Evolutionary conservation across 768 basidiomycete genomes (phyloP), one percentile per base, ranked within the genome.

Genomic region (Lactarius deliciosus): DNA sequence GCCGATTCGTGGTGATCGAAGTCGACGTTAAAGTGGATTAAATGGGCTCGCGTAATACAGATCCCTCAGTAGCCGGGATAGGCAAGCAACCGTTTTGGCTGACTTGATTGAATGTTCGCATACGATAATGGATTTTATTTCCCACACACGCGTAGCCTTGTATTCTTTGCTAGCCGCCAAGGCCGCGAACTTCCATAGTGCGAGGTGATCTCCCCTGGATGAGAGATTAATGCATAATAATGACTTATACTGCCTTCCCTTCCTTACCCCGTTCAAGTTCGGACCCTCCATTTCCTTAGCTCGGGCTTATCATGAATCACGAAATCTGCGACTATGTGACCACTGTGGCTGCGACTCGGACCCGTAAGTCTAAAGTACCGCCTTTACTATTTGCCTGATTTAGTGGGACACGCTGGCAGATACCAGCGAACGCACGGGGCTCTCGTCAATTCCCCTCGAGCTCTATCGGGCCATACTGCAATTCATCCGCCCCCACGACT

Each of bases 1-100:
- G 96, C 69, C 83, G 84, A 72, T 94, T 94, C 81, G 85, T 89
- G n/a, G 78, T 90, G 20, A 74, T 83, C 41, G 72, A 76, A 22
- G 28, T 82, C 10, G 71, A 69, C 18, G 18, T 50, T 0, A 47
- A 53, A 10, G 60, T 15, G 38, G 34, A 28, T 6, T 34, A 47
- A n/a, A 28, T 18, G 22, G 41, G 22, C 30, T 7, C 30, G 30
- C 30, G 16, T 30, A 41, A 10, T 50, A 55, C 16, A 65, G 30
- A 53, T 43, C 43, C 9, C 20, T 18, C 43, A 8, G 18, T 45
- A 22, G 22, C 53, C 41, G 9, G 30, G 56, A 64, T 64, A 57
- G 63, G 63, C 62, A 57, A 57, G 3, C 45, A n/a, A n/a, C 20
- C 0, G n/a, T 20, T 20, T 47, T n/a, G 45, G n/a, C 18, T 47